Percentiles rank a stretch among this genome's conserved stretches.
phyloP scores from a whole-genome alignment of 768 basidiomycete species.

The Pleurotus tuoliensis region DNA sequence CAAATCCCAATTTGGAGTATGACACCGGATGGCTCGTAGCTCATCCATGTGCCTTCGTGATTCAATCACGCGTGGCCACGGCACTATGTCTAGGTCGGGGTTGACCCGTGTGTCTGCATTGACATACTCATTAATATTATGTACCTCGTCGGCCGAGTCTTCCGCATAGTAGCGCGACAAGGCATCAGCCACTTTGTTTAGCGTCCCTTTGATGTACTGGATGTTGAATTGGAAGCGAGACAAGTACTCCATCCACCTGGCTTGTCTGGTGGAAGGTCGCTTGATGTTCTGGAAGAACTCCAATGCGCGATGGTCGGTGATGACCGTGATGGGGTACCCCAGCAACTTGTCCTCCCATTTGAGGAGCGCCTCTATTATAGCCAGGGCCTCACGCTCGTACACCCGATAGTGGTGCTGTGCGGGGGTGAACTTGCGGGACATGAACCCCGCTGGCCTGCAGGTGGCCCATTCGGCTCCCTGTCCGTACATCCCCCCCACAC shows the following conservation, averaged over 20 bases:
- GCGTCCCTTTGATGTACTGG: constrained; percentile 16
- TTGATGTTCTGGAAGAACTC: constrained; percentile 17
- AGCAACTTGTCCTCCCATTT: constrained; percentile 30
- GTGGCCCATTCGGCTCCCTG: constrained; percentile 23
- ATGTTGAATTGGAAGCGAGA: constrained; percentile 20
- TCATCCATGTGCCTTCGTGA: background rate
- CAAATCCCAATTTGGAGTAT: too few species aligned
- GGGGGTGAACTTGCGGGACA: constrained; percentile 17
- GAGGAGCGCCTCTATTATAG: constrained; percentile 13
- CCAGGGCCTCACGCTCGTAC: constrained; percentile 15
- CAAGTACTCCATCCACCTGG: constrained; percentile 26
- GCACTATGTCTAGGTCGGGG: constrained; percentile 11
- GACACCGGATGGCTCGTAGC: background rate
- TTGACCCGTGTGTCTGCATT: constrained; percentile 15
- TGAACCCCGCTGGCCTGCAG: constrained; percentile 20
- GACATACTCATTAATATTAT: constrained; percentile 12
- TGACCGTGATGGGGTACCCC: constrained; percentile 16
- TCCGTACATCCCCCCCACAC: constrained; percentile 11
- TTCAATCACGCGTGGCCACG: background rate
- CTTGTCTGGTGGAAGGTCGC: constrained; percentile 12
- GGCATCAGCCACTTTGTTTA: constrained; percentile 25
- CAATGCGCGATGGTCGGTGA: constrained; percentile 25
- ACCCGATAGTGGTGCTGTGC: constrained; percentile 14
- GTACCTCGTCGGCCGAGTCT: constrained; percentile 10
- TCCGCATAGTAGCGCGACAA: constrained; percentile 23